Base-by-base conservation (phyloP, 768 basidiomycete species). In the Mycena latifolia region DNA sequence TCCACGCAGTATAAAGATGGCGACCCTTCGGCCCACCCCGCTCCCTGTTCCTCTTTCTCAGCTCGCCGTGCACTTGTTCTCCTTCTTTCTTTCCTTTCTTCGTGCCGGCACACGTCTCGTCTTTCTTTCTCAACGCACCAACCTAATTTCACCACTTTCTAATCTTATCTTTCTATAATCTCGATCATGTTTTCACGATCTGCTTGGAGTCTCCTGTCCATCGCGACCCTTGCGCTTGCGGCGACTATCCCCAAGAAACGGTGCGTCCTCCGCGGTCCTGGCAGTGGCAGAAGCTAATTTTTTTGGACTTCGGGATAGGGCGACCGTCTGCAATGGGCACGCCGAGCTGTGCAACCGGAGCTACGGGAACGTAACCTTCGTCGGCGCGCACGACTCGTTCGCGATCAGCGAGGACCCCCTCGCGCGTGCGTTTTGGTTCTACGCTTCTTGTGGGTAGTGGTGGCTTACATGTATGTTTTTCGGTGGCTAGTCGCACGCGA, bases 261-360 rank as follows among this genome's bases (percentile, higher is more conserved):
- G 43, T 45, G 22, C n/a, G 43, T 22, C 43, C 43, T 20, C 39
- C 14, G 8, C 37, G 8, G 37, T 39, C 11, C 15, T 17, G 10
- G 15, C 37, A 18, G 31, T 33, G 6, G 37, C 8, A 14, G 37
- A 8, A 10, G 10, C 15, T 39, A 18, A 39, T 15, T 18, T 14
- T 9, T 17, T 33, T 33, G 31, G 31, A 33, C 37, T 18, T 39
- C 15, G 14, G 8, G 43, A 22, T 22, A 45, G 43, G 46, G 15
- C 54, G 1, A 46, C 33, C 0, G 20, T 46, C 20, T 48, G 47
- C 22, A 59, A 55, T 29, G 84, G 84, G 1, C 77, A 79, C 52
- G 73, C 82, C 14, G 83, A 82, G 64, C 73, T 86, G 2, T 86
- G 85, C 69, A 57, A 74, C 62, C 71, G 78, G 29, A 74, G 73